Evolutionary conservation across 257 asterid genomes (phyloP), one percentile per base, ranked within the genome.

Genomic region (Salvia splendens): DNA sequence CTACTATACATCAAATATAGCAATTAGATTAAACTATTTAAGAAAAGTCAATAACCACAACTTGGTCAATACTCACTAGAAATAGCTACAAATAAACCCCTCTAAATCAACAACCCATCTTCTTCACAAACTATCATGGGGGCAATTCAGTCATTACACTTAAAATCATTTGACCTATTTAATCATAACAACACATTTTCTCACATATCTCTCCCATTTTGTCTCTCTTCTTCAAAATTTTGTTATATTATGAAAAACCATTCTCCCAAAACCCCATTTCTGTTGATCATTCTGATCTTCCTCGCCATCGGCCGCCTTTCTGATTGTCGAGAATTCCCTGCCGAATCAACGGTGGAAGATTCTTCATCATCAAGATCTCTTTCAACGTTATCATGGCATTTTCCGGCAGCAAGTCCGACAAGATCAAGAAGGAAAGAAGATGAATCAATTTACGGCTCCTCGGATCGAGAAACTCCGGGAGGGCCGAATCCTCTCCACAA

Each of bases 401-500:
- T 60, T 35, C 72, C 80, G 3, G 82, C 70, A 11, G 64, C 50
- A 50, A 30, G 77, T 62, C 83, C 83, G 2, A 59, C 50, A 14
- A 48, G 48, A 65, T 75, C 81, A 24, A 67, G 48, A 15, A 74
- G 20, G 48, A 61, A 71, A 20, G 73, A 64, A 16, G 61, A 49
- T 12, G 81, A 75, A 14, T 58, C 73, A 0, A 67, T 53, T 38
- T 67, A 74, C 67, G 51, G 74, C 20, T 83, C 56, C 3, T 83
- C 91, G 4, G 63, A 67, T 14, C 79, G 82, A 5, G 69, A 17
- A 55, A 79, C 82, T 51, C 87, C 90, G 0, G 87, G 85, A 17
- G 89, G 89, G 8, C 87, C 87, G 1, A 84, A 84, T 70, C 89
- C 89, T 51, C 74, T 82, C 33, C 89, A 84, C 78, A 84, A 84